Conservation (phyloP, 2,329 filamentous ascomycete species). For the Xylariomycetidae sp. region DNA sequence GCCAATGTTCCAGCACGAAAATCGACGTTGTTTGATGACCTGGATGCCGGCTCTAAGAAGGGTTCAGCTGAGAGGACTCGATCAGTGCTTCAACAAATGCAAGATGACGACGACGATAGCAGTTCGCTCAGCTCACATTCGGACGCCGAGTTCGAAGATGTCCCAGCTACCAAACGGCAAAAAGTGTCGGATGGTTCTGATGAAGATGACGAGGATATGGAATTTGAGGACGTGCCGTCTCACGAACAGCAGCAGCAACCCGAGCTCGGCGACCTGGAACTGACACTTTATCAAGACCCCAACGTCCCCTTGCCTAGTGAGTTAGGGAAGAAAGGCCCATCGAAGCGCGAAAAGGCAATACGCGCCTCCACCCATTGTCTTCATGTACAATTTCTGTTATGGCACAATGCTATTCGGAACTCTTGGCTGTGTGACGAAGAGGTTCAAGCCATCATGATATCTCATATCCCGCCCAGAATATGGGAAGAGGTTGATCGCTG, state of each 20-base stretch:
- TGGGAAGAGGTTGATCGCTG: conserved; percentile 70
- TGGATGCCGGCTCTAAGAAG: conserved; percentile 45
- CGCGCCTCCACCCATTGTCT: conserved; percentile 76
- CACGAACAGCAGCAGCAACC: conserved; percentile 38
- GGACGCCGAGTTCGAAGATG: conserved; percentile 52
- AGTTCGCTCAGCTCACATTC: conserved; percentile 49
- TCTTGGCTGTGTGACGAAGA: conserved; percentile 73
- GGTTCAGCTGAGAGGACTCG: conserved; percentile 37
- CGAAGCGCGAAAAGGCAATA: conserved; percentile 76
- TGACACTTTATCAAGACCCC: conserved; percentile 58
- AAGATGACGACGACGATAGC: conserved; percentile 35
- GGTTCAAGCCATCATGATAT: conserved; percentile 68
- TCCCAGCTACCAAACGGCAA: conserved; percentile 33
- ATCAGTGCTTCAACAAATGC: conserved; percentile 37
- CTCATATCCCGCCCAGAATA: conserved; percentile 62
- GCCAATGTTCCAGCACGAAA: conserved; percentile 37
- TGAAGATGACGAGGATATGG: conserved; percentile 52
- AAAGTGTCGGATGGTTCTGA: conserved; percentile 28
- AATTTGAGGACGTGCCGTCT: conserved; percentile 52
- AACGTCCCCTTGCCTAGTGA: conserved; percentile 57
- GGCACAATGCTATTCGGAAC: conserved; percentile 84
- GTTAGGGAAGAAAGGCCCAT: conserved; percentile 73
- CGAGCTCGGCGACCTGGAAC: conserved; percentile 62
- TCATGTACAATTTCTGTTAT: conserved; percentile 82
- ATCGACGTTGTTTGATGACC: conserved; percentile 54